These are phyloP conservation scores for Bryum argenteum DNA, from an alignment of 225 moss, liverwort and hornwort species.

Conservation along the genomic window DNA sequence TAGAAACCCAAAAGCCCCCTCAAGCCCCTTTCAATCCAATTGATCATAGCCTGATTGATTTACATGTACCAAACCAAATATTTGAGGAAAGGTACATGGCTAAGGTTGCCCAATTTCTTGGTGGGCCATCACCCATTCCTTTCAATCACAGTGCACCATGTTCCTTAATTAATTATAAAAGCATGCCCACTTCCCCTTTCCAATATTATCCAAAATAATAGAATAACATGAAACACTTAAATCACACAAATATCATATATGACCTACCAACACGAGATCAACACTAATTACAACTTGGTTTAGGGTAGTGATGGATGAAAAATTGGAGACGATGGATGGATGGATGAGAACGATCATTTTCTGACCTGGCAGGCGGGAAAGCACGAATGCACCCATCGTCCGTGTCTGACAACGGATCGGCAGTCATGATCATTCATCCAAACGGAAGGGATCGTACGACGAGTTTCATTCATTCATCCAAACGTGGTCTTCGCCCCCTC, in stretches of 20 bases:
- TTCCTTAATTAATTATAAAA: neutral
- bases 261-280: constrained; percentile 22
- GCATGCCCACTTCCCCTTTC: neutral
- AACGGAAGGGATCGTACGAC: too few species aligned
- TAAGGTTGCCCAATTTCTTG: constrained; percentile 5
- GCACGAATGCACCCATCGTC: constrained; percentile 46
- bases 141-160: constrained; percentile 15
- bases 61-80: neutral
- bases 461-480: constrained; percentile 14
- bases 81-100: neutral
- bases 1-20: neutral
- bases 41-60: constrained; percentile 44
- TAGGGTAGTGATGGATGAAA: neutral
- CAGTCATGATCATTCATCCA: constrained; percentile 33
- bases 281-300: neutral
- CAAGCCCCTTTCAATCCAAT: constrained; percentile 23
- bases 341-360: constrained; percentile 32
- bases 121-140: constrained; percentile 30
- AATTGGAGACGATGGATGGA: neutral
- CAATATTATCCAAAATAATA: neutral
- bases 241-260: neutral
- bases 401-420: constrained; percentile 34
- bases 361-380: constrained; percentile 36
- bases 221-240: neutral
- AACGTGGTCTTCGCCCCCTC: neutral